A percentile compares a stretch with the other conserved stretches of the same genome.
Evolutionary conservation across 345 rosid genomes (phyloP).

Genomic region (Populus tremula): DNA sequence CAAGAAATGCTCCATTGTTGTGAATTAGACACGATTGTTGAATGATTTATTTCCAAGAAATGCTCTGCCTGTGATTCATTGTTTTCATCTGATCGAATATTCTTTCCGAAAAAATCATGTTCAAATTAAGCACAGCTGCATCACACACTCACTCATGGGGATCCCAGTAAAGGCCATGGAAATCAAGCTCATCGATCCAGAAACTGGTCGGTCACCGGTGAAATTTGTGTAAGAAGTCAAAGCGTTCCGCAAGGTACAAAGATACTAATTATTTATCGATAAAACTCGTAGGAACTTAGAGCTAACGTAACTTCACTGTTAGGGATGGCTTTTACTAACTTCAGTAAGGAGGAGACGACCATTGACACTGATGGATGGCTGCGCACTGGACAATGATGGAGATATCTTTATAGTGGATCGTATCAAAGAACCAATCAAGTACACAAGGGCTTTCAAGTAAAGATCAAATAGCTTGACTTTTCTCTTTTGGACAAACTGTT

Average conservation of each 20-base stretch:
- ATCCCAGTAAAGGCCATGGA: constrained; percentile 56
- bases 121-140: constrained; percentile 59
- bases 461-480: constrained; percentile 3
- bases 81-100: background rate
- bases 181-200: constrained; percentile 83
- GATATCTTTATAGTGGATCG: constrained; percentile 90
- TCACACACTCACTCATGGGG: constrained; percentile 78
- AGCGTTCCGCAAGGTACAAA: constrained; percentile 79
- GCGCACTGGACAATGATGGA: constrained; percentile 90
- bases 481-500: background rate
- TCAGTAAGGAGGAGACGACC: constrained; percentile 73
- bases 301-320: background rate
- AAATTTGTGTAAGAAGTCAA: constrained; percentile 86
- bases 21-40: background rate
- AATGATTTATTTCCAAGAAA: background rate
- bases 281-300: background rate
- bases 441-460: constrained; percentile 93
- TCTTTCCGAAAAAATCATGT: background rate
- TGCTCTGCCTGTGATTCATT: background rate
- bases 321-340: background rate
- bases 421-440: constrained; percentile 89
- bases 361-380: constrained; percentile 85
- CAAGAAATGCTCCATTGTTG: constrained; percentile 50
- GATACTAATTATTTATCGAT: background rate
- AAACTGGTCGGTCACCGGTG: constrained; percentile 60